phyloP scores from a whole-genome alignment of 2,329 filamentous ascomycete species.

The Trichoderma afroharzianum region DNA sequence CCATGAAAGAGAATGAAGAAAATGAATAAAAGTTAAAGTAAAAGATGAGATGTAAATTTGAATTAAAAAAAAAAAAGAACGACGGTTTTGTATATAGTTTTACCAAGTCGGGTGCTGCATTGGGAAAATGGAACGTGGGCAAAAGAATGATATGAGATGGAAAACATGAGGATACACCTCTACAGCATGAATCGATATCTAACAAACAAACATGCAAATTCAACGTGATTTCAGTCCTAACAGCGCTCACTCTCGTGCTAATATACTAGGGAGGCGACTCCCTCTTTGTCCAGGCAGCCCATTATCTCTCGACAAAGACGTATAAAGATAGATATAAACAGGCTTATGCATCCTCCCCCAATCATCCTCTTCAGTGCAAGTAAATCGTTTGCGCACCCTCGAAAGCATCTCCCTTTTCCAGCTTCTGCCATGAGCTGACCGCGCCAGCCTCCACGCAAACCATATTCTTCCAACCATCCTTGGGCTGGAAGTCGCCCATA shows the following conservation, averaged over 20 bases:
- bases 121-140: background rate
- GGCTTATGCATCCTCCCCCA: background rate
- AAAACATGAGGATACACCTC: background rate
- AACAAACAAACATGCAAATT: background rate
- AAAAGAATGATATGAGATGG: background rate
- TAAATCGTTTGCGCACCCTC: conserved; percentile 59
- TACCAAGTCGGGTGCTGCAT: background rate
- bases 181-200: background rate
- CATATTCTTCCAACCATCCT: conserved; percentile 90
- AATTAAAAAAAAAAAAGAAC: background rate
- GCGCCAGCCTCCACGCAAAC: conserved; percentile 89
- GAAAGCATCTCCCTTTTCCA: conserved; percentile 73
- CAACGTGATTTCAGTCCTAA: background rate
- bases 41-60: background rate
- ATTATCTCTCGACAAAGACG: background rate
- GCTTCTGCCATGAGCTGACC: conserved; percentile 75
- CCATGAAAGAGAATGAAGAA: background rate
- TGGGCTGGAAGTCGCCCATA: conserved; percentile 84
- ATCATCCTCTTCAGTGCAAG: conserved; percentile 22
- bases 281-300: background rate
- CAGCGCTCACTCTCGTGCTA: background rate
- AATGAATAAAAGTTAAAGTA: background rate
- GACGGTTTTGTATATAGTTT: background rate
- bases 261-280: background rate
- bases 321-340: background rate